These are phyloP conservation scores for Otatea glauca DNA, from an alignment of 176 grass and related monocot species.

Conservation along the genomic window DNA sequence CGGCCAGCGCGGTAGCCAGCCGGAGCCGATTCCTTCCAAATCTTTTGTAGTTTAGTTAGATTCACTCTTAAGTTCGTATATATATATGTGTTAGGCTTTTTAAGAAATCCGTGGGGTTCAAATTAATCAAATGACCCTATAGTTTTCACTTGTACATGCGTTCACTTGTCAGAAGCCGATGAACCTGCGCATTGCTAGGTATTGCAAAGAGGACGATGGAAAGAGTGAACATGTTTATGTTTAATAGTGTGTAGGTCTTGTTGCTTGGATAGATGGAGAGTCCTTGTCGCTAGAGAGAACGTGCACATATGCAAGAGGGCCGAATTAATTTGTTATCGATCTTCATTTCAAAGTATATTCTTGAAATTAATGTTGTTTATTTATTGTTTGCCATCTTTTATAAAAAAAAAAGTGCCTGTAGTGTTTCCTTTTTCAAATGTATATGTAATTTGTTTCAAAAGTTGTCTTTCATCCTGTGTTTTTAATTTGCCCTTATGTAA, in stretches of 20 bases:
- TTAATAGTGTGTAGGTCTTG: background rate
- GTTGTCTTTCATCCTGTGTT: background rate
- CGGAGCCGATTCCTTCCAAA: background rate
- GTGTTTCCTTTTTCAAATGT: background rate
- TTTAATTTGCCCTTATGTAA: background rate
- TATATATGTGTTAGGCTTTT: constrained; percentile 19
- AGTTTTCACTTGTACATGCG: constrained; percentile 14
- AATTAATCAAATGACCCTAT: background rate
- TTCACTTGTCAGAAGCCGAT: background rate
- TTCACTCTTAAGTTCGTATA: constrained; percentile 1
- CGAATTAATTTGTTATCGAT: background rate
- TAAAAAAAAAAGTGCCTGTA: background rate
- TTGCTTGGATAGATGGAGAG: background rate
- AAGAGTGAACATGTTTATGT: constrained; percentile 2
- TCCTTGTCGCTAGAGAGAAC: background rate
- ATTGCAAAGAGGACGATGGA: constrained; percentile 1
- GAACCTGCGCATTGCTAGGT: background rate
- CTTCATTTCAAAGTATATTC: background rate
- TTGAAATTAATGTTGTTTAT: background rate
- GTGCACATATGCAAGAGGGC: constrained; percentile 5
- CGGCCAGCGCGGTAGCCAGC: background rate
- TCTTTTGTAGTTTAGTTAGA: constrained; percentile 1
- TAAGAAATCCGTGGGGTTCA: constrained; percentile 34
- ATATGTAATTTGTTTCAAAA: background rate
- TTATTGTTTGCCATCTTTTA: background rate